Evolutionary conservation across 495 filamentous ascomycete genomes (phyloP).

Genomic region (Penicillium waksmanii): DNA sequence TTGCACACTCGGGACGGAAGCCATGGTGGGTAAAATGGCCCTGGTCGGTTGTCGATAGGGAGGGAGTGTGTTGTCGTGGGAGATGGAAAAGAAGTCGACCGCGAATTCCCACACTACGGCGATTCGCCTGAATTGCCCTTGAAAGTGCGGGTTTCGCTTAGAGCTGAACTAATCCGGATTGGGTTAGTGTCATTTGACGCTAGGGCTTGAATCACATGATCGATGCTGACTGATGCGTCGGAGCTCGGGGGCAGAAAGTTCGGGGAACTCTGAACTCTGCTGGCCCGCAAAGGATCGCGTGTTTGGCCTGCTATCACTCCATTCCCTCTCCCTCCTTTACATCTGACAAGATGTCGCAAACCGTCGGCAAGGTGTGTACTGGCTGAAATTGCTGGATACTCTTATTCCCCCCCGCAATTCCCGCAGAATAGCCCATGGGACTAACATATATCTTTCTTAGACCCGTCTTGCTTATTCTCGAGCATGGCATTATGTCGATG

Average conservation of each 20-base stretch:
- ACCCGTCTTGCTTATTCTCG: conserved; percentile 96
- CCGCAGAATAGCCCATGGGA: background rate
- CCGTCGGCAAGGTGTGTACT: conserved; percentile 47
- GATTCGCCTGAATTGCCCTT: conserved; percentile 38
- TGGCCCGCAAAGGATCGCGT: conserved; percentile 9
- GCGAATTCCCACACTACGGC: conserved; percentile 33
- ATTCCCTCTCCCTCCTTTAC: conserved; percentile 3
- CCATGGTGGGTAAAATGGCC: conserved; percentile 64
- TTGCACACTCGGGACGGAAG: conserved; percentile 82
- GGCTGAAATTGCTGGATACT: background rate
- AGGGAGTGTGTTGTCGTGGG: conserved; percentile 48
- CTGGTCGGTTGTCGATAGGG: conserved; percentile 49
- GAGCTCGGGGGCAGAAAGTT: conserved; percentile 20
- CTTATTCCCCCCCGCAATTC: background rate
- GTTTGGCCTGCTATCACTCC: conserved; percentile 3
- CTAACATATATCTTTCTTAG: conserved; percentile 47
- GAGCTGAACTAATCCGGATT: conserved; percentile 30
- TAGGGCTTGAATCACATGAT: conserved; percentile 39
- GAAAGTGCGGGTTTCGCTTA: conserved; percentile 54
- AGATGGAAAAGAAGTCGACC: conserved; percentile 38
- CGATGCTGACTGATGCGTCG: conserved; percentile 15
- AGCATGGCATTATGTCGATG: conserved; percentile 85
- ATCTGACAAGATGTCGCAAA: conserved; percentile 47
- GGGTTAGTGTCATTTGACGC: conserved; percentile 21
- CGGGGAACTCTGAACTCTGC: conserved; percentile 9